Evolutionary conservation across 208 protist genomes (phyloP), one percentile per base, ranked within the genome.

Genomic region (Crithidia sp.): DNA sequence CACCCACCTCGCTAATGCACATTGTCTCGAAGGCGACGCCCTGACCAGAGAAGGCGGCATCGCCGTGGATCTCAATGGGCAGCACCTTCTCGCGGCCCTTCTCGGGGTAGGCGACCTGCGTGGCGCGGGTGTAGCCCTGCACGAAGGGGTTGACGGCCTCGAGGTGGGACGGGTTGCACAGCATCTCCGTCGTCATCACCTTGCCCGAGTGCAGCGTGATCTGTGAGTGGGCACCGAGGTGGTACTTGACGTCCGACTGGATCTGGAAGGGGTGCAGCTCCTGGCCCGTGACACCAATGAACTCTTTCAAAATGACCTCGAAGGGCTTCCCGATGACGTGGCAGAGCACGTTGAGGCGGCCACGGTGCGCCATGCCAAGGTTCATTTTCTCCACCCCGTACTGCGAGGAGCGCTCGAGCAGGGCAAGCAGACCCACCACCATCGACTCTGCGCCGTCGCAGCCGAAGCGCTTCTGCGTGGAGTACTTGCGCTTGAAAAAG

Each of bases 101-200:
- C 67, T 92, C 83, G 17, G 81, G 85, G 45, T 65, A 41, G 50
- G 54, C 56, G 14, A 96, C 86, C 91, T 99, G 98, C 77, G 97
- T 96, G 7, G 98, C 98, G 47, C 96, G 80, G 4, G 95, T 93
- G 87, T 99, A 99, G 76, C 99, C 99, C 76, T 98, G 88, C 56
- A 99, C 97, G 19, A 99, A 87, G 2, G 99, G 98, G 85, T 99
- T 99, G n/a, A 99, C 98, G 43, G 98, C 97, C 86, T 99, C 99
- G 10, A 99, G 86, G 79, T 99, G 99, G 28, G 98, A 99, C 19
- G 99, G 99, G 89, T 99, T 99, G 61, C 96, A 94, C 60, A 99
- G 84, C 63, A 99, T 90, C 68, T 98, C 98, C 7, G 98, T 86
- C 84, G 97, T 71, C 71, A 99, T 92, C 52, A 82, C 74, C 47